Evolutionary conservation across 306 rosid species (phyloP).

Genomic region (Malus fusca): DNA sequence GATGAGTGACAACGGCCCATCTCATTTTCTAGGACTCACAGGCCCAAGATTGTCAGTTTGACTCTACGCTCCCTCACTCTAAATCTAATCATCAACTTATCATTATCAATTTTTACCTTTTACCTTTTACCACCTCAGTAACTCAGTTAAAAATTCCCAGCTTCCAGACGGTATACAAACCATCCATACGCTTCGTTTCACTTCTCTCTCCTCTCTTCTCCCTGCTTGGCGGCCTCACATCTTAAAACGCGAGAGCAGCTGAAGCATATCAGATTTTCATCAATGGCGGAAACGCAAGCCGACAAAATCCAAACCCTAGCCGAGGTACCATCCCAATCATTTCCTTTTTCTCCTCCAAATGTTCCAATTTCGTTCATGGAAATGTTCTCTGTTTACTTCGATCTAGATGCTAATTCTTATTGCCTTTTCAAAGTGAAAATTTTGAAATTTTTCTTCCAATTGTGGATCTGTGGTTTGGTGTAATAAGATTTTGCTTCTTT

Average conservation of each 20-base stretch:
- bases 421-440: not conserved
- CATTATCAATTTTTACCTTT: not conserved
- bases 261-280: slow-evolving; percentile 14
- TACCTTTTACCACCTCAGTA: not conserved
- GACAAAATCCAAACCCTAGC: slow-evolving; percentile 47
- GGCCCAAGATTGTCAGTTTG: not conserved
- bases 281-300: slow-evolving; percentile 66
- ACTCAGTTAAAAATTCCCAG: not conserved
- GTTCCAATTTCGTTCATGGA: not conserved
- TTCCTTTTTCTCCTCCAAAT: not conserved
- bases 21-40: not conserved
- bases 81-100: not conserved
- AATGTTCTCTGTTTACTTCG: not conserved
- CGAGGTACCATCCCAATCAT: slow-evolving; percentile 37
- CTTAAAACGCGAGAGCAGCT: not conserved
- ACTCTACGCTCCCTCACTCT: not conserved
- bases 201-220: not conserved
- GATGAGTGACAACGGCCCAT: not conserved
- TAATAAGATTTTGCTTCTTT: not conserved
- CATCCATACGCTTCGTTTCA: not conserved
- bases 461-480: slow-evolving; percentile 8
- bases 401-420: not conserved
- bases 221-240: slow-evolving; percentile 12
- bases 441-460: not conserved
- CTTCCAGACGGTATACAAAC: not conserved